Base-by-base conservation (phyloP, 2,329 filamentous ascomycete genomes). In the Mollisia scopiformis region DNA sequence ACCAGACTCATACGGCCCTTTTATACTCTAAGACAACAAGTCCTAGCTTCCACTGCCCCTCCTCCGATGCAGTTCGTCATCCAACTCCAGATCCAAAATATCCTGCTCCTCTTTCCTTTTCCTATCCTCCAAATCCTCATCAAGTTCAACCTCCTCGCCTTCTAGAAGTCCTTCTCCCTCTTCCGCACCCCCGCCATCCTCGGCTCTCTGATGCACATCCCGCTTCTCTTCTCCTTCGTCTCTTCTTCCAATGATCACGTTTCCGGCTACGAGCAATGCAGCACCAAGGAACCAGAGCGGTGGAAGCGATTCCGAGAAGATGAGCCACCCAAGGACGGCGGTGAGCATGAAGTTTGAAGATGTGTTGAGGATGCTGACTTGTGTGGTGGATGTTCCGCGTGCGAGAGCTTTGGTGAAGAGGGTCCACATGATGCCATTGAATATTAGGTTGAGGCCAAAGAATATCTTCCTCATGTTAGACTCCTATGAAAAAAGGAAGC, bases 361-460 rank as follows among this genome's bases (percentile, higher is more conserved):
- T 2, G 91, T 93, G 75, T 94, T 94, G 74, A 94, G 86, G 73
- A 94, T 89, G 67, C 86, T 89, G 52, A 93, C 91, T 71, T 92
- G 89, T 0, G 91, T 91, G 8, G 91, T 92, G 1, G 89, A 92
- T 60, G 84, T 83, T 14, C 90, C 89, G 19, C 84, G 82, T 0
- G 90, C 86, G n/a, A 94, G 83, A 55, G 91, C 91, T 53, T 86
- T 84, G 6, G 91, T 94, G 78, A 93, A 94, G 51, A 94, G 83
- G 0, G 88, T 87, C 91, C 91, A 94, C 91, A 94, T 94, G 75
- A 72, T 69, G 39, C 62, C 66, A 58, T 72, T 72, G 62, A 72
- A 71, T 23, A 71, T 59, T 5, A 72, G 50, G 30, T 72, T 94
- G 13, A 93, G 81, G 0, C 79, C 83, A 70, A 94, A 93, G 80